Conservation (phyloP, 495 filamentous ascomycete genomes). For the Aspergillus biplanus region DNA sequence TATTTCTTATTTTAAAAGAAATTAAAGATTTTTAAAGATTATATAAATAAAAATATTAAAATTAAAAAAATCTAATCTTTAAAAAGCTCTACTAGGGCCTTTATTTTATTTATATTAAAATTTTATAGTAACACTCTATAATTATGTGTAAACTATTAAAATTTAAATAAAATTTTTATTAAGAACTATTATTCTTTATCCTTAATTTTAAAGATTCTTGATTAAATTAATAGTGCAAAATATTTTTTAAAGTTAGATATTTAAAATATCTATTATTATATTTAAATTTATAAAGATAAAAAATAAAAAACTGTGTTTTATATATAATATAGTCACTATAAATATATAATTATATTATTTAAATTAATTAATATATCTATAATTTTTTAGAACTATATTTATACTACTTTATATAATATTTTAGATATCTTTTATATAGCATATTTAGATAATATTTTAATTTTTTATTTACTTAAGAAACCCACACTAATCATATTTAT, state of each 20-base stretch:
- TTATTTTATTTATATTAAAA: neutral
- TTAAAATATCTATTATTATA: slow-evolving; percentile 5
- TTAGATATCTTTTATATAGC: neutral
- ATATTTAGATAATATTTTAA: neutral
- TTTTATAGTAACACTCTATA: neutral
- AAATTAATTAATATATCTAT: neutral
- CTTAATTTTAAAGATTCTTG: neutral
- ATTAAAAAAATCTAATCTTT: neutral
- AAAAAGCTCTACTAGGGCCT: neutral
- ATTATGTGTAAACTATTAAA: neutral
- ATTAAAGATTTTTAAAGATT: slow-evolving; percentile 1
- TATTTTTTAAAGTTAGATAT: neutral
- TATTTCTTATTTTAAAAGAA: slow-evolving; percentile 4
- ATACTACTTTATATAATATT: neutral
- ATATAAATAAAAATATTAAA: neutral
- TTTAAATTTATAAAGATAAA: neutral
- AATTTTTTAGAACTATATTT: slow-evolving; percentile 3
- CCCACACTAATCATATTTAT: neutral
- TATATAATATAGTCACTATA: neutral
- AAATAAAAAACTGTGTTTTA: neutral
- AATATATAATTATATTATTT: slow-evolving; percentile 8
- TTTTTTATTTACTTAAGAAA: neutral
- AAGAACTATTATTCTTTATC: slow-evolving; percentile 1
- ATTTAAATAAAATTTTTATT: neutral
- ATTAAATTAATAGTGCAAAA: slow-evolving; percentile 2